Base-by-base conservation (phyloP, 495 filamentous ascomycete species). In the Penicillium crystallinum region DNA sequence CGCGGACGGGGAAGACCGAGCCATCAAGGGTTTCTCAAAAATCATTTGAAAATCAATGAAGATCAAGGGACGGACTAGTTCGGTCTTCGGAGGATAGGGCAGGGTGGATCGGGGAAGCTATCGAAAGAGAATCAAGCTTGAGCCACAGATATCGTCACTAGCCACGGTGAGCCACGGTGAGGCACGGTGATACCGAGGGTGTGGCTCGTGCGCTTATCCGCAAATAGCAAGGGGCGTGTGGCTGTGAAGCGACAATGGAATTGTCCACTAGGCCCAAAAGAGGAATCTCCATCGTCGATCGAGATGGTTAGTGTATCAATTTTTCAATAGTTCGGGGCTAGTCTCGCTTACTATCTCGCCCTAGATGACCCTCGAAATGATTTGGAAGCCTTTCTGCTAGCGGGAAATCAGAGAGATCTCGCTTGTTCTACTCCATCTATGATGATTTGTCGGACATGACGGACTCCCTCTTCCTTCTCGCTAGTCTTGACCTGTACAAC, bases 31-130 rank as follows among this genome's bases (percentile, higher is more conserved):
- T 58, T 50, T 45, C 52, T 39, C 33, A 58, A 55, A 54, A 46
- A 34, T 30, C 15, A 46, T 30, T 21, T 19, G 49, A 63, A 59
- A 57, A 59, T 49, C 57, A 56, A 29, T 61, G 60, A 64, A 63
- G 60, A 66, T 66, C 63, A 65, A 60, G 59, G 62, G 56, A 42
- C 61, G 61, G 62, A 62, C 57, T 63, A 65, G 62, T 60, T 61
- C 54, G 62, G 62, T 10, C n/a, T 55, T 60, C 43, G 29, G 49
- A 35, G 30, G 43, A 6, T 27, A 55, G 40, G 45, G 48, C 34
- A 22, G 52, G 37, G 56, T 57, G 53, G 54, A 63, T 53, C 45
- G 31, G 49, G 42, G 42, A 52, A 55, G 49, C 61, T 64, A 61
- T 64, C 50, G 54, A 61, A 45, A 0, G 47, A 61, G 52, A 43